Conservation (phyloP, 2,329 filamentous ascomycete genomes). For the Aspergillus eucalypticola region DNA sequence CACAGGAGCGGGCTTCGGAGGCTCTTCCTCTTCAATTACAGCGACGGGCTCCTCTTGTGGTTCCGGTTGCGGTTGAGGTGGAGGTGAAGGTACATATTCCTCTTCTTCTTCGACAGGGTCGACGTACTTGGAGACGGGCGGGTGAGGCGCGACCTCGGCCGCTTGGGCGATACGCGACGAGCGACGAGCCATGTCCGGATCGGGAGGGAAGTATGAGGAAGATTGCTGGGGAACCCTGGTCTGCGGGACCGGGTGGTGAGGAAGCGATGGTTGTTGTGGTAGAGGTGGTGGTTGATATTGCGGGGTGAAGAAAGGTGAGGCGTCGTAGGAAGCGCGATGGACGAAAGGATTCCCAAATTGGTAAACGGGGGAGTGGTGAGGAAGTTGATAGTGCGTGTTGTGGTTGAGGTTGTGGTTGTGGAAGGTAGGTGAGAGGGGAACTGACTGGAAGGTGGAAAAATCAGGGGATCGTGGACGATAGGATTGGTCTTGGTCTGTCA, state of each 20-base stretch:
- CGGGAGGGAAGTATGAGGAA: conserved; percentile 31
- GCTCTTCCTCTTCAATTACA: conserved; percentile 2
- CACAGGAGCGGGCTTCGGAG: conserved; percentile 42
- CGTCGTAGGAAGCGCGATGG: conserved; percentile 49
- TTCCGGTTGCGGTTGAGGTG: no score
- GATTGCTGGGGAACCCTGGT: conserved; percentile 34
- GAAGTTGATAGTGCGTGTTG: conserved; percentile 7
- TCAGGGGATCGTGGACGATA: conserved; percentile 53
- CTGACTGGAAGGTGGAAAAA: conserved; percentile 51
- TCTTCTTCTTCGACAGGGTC: conserved; percentile 27
- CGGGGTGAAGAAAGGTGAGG: conserved; percentile 47
- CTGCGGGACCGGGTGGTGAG: conserved; percentile 16
- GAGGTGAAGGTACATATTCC: background rate
- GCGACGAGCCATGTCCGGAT: conserved; percentile 45
- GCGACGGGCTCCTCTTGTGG: conserved; percentile 8
- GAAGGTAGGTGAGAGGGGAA: conserved; percentile 37
- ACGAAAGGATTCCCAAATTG: conserved; percentile 36
- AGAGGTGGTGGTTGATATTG: conserved; percentile 32
- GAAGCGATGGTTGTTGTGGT: no score
- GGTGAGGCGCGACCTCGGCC: conserved; percentile 29
- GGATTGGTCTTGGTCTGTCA: conserved; percentile 47
- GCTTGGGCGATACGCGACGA: conserved; percentile 40
- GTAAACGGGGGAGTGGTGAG: conserved; percentile 31
- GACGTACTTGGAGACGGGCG: conserved; percentile 27
- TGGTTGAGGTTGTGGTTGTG: background rate